Evolutionary conservation across 1,139 yeast genomes (phyloP).

Genomic region (Hemisphaericaspora lyxosophila): DNA sequence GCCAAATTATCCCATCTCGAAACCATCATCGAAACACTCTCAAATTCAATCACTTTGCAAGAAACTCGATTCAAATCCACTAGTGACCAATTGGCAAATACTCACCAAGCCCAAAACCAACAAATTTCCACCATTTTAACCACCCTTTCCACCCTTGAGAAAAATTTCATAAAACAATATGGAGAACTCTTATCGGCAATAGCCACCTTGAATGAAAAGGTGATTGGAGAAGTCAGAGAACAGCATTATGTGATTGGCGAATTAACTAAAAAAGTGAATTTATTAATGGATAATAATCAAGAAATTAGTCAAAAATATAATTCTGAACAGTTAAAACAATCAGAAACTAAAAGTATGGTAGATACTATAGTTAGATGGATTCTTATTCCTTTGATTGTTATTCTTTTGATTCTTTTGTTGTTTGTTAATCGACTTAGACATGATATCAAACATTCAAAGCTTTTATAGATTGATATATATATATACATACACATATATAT

Average conservation of each 20-base stretch:
- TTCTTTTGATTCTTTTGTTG: conserved; percentile 36
- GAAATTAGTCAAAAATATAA: conserved; percentile 36
- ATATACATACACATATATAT: background rate
- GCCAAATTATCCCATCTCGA: no score
- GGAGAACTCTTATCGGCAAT: conserved; percentile 36
- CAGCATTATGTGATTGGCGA: conserved; percentile 40
- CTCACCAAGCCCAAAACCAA: background rate
- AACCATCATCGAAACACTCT: background rate
- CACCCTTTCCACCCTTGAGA: conserved; percentile 23
- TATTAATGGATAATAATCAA: conserved; percentile 43
- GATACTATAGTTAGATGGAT: conserved; percentile 37
- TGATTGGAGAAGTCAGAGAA: conserved; percentile 47
- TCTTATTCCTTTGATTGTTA: conserved; percentile 41
- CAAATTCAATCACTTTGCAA: background rate
- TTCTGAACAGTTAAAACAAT: conserved; percentile 10
- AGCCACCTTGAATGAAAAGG: conserved; percentile 35
- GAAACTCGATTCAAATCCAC: background rate
- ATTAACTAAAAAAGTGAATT: conserved; percentile 39
- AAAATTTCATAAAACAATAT: conserved; percentile 31
- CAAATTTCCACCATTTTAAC: background rate
- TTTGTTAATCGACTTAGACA: conserved; percentile 49
- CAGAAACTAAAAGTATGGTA: background rate
- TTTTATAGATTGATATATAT: conserved; percentile 28
- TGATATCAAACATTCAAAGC: conserved; percentile 56
- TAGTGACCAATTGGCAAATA: background rate